phyloP scores from a whole-genome alignment of 2,329 filamentous ascomycete species.

The Calonectria pteridis region DNA sequence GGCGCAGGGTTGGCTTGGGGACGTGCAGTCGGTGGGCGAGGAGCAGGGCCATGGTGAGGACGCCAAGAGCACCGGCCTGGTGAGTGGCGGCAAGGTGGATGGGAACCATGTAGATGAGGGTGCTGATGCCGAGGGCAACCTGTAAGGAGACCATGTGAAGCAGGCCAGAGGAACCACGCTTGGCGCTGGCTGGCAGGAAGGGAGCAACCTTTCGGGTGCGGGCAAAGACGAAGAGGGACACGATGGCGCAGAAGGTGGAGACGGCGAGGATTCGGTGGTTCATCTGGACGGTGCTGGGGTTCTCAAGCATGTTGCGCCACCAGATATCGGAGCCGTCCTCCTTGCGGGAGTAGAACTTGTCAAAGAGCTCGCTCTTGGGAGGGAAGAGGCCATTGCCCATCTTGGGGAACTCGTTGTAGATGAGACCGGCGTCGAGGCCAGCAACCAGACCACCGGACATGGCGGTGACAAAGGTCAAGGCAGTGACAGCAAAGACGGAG shows the following conservation, averaged over 20 bases:
- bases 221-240: conserved; percentile 85
- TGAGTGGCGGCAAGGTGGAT: conserved; percentile 89
- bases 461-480: conserved; percentile 87
- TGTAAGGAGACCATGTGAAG: conserved; percentile 87
- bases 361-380: conserved; percentile 85
- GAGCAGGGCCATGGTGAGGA: conserved; percentile 85
- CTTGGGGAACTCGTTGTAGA: conserved; percentile 98
- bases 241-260: conserved; percentile 85
- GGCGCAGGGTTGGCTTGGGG: conserved; percentile 72
- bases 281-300: conserved; percentile 94
- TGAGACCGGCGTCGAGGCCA: conserved; percentile 93
- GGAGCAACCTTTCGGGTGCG: conserved; percentile 71
- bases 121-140: conserved; percentile 88
- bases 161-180: conserved; percentile 80
- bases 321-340: conserved; percentile 85
- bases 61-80: conserved; percentile 88
- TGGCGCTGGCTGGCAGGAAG: conserved; percentile 72
- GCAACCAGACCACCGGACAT: conserved; percentile 96
- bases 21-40: conserved; percentile 83
- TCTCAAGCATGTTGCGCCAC: conserved; percentile 99
- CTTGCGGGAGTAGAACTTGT: conserved; percentile 85
- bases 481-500: conserved; percentile 76
- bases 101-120: conserved; percentile 94
- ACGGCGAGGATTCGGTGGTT: conserved; percentile 94
- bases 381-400: conserved; percentile 91